Evolutionary conservation across 2,329 filamentous ascomycete genomes (phyloP).

Genomic region (Lachnum nothofagi): DNA sequence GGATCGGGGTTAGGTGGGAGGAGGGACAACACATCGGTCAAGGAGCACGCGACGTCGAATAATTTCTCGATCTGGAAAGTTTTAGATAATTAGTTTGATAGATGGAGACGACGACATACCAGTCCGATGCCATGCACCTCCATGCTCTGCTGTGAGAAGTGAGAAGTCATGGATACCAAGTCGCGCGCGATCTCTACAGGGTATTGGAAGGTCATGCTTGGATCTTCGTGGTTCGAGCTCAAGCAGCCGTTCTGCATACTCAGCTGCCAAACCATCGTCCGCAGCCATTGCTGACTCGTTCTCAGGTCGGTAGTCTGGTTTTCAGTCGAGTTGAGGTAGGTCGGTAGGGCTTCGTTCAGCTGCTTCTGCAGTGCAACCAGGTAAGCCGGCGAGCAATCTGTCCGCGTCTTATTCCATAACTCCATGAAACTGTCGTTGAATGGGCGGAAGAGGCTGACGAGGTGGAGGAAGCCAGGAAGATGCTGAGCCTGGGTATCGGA

Average conservation of each 20-base stretch:
- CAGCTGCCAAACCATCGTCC: constrained; percentile 59
- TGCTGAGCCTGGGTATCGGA: constrained; percentile 50
- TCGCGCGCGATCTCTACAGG: constrained; percentile 59
- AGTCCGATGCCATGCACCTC: constrained; percentile 71
- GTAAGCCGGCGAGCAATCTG: constrained; percentile 52
- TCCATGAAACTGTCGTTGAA: constrained; percentile 62
- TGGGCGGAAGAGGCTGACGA: constrained; percentile 59
- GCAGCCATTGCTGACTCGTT: constrained; percentile 61
- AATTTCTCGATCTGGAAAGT: constrained; percentile 65
- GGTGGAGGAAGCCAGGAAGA: constrained; percentile 52
- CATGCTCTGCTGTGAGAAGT: constrained; percentile 67
- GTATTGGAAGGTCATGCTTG: constrained; percentile 57
- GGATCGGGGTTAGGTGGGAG: constrained; percentile 55
- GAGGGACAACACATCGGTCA: constrained; percentile 68
- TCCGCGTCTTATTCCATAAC: constrained; percentile 61
- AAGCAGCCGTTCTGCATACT: constrained; percentile 50
- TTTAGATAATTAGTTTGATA: constrained; percentile 8
- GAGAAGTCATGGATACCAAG: constrained; percentile 59
- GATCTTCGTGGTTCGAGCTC: constrained; percentile 44
- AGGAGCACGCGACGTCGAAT: constrained; percentile 67
- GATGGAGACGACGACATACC: constrained; percentile 43
- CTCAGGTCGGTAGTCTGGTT: constrained; percentile 51
- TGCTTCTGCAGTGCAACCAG: constrained; percentile 58
- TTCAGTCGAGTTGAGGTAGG: constrained; percentile 47
- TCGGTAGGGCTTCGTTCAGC: constrained; percentile 50